Conservation (phyloP, 2,329 filamentous ascomycete genomes). For the Xylaria sp. region DNA sequence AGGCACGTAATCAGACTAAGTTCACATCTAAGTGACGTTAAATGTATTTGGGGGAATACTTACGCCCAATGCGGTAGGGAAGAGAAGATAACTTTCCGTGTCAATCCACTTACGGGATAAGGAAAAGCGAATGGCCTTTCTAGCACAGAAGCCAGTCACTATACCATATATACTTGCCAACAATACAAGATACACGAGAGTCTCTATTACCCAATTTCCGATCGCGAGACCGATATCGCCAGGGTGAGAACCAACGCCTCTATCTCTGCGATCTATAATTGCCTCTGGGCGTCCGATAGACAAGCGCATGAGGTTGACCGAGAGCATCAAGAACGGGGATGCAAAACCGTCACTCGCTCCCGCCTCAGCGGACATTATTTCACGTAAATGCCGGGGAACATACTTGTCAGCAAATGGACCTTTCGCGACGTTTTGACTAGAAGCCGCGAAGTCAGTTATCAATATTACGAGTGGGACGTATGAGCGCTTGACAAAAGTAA, state of each 20-base stretch:
- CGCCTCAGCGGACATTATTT: conserved; percentile 67
- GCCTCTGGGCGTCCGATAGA: conserved; percentile 46
- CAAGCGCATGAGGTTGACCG: conserved; percentile 61
- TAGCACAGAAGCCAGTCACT: conserved; percentile 54
- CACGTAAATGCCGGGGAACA: conserved; percentile 60
- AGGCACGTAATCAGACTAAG: background rate
- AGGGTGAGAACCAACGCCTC: conserved; percentile 54
- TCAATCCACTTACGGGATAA: conserved; percentile 59
- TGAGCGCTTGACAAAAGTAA: too few species aligned
- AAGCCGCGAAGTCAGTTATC: too few species aligned
- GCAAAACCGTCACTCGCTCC: conserved; percentile 68
- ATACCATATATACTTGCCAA: conserved; percentile 59
- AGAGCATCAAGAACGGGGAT: conserved; percentile 65
- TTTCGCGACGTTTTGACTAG: too few species aligned
- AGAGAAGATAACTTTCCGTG: conserved; percentile 58
- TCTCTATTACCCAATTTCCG: conserved; percentile 64
- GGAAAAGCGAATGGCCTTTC: conserved; percentile 53
- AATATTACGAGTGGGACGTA: too few species aligned
- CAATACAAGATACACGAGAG: conserved; percentile 63
- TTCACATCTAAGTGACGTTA: background rate
- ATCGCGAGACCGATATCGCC: conserved; percentile 58
- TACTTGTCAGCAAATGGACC: conserved; percentile 67
- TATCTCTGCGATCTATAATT: conserved; percentile 28
- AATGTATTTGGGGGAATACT: conserved; percentile 1
- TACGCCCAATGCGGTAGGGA: conserved; percentile 56